Base-by-base conservation (phyloP, 2,329 filamentous ascomycete species). In the Fusarium longipes region DNA sequence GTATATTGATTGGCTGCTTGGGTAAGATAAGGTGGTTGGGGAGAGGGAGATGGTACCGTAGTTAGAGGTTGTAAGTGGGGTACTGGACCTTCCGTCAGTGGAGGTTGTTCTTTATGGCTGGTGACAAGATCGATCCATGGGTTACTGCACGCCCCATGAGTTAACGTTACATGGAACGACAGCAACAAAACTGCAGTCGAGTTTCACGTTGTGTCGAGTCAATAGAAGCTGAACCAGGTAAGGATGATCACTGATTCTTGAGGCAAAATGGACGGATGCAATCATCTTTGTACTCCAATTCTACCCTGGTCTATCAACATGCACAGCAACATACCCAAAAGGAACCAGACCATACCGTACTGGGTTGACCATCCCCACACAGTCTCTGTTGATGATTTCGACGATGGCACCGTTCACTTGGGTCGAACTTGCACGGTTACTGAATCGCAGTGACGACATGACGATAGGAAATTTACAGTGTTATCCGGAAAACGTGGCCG, bases 151-250 rank as follows among this genome's bases (percentile, higher is more conserved):
- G 36, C 36, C 45, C 51, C 61, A 60, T 55, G 65, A 60, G 71
- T 74, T 73, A 73, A 73, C 71, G 71, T 73, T 73, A 74, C 71
- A 73, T 73, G 68, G 63, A 45, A 52, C 44, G 55, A 42, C 43
- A 67, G 51, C 53, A 39, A 57, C 67, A 47, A 52, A 52, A 11
- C 30, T 25, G 20, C 17, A 9, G 22, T 49, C 45, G 17, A 38
- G 52, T 59, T 68, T 63, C 66, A 69, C 66, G 62, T 63, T 68
- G 66, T 68, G 52, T 59, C 38, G 49, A 59, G 42, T 67, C 52
- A 38, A 47, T n/a, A 59, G 18, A 66, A 14, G 20, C 44, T 47
- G 43, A 53, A 59, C 56, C 52, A 67, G 65, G 66, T 68, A 67
- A 68, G 65, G 66, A 69, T 68, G 57, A 60, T 35, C 67, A 66